phyloP scores from a whole-genome alignment of 495 filamentous ascomycete genomes.

The Darksidea phi region DNA sequence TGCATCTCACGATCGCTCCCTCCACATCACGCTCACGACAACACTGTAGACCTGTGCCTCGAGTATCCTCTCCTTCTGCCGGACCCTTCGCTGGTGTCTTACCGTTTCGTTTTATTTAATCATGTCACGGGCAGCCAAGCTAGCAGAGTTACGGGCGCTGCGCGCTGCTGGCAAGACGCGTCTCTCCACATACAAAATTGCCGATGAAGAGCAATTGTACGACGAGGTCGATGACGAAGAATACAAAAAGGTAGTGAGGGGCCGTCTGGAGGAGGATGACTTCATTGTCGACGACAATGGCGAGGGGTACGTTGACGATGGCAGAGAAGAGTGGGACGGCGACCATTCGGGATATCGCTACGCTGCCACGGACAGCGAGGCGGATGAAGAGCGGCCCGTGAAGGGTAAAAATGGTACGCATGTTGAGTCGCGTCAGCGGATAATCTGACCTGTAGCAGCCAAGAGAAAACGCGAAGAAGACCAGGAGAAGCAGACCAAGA shows the following conservation, averaged over 20 bases:
- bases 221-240: conserved; percentile 96
- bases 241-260: conserved; percentile 92
- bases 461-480: conserved; percentile 93
- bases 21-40: conserved; percentile 2
- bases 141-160: conserved; percentile 81
- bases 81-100: conserved; percentile 6
- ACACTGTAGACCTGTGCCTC: neutral
- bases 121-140: conserved; percentile 42
- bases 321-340: conserved; percentile 91
- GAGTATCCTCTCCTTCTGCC: neutral
- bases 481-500: conserved; percentile 76
- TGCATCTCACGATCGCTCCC: neutral
- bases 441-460: conserved; percentile 46
- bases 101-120: neutral
- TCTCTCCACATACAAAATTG: conserved; percentile 82
- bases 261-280: conserved; percentile 88
- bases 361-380: conserved; percentile 64
- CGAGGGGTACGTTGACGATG: conserved; percentile 81
- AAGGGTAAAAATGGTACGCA: conserved; percentile 62
- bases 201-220: conserved; percentile 81
- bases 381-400: conserved; percentile 63
- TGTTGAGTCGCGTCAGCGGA: neutral
- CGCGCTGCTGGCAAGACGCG: conserved; percentile 87
- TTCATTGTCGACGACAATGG: conserved; percentile 72
- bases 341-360: conserved; percentile 60